A percentile compares a stretch with the other conserved stretches of the same genome.
phyloP scores from a whole-genome alignment of 179 eudicot genomes.

The Vitellaria paradoxa region DNA sequence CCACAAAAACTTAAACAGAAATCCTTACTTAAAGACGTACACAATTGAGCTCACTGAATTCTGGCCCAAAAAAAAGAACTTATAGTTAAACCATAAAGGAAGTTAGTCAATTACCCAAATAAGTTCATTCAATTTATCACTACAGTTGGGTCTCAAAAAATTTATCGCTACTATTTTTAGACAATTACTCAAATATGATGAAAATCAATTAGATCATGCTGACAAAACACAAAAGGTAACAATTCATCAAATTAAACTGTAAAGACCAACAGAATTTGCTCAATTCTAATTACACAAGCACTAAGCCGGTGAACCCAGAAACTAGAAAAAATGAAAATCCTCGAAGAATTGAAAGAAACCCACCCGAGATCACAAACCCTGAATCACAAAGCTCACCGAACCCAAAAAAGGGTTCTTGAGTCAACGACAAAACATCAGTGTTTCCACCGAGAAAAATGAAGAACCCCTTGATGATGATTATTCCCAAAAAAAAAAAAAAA shows the following conservation, averaged over 20 bases:
- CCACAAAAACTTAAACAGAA: too few species aligned
- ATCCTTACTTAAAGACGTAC: too few species aligned
- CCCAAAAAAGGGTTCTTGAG: not conserved
- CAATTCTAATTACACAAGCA: not conserved
- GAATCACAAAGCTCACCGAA: not conserved
- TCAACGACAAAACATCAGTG: not conserved
- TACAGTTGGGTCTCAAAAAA: too few species aligned
- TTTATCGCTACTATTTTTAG: too few species aligned
- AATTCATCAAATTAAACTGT: too few species aligned
- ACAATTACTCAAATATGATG: not conserved
- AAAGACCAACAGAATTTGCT: not conserved
- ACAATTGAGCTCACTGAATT: too few species aligned
- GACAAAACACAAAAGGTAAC: not conserved
- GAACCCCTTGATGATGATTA: not conserved
- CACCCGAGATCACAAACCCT: not conserved
- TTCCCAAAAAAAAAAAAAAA: too few species aligned
- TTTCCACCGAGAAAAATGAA: constrained; percentile 6
- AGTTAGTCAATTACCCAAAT: not conserved
- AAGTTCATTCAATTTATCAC: not conserved
- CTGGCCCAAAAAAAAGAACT: not conserved
- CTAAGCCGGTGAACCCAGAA: not conserved
- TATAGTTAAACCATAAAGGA: not conserved
- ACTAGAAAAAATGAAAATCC: not conserved
- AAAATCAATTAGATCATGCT: not conserved
- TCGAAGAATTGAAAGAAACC: not conserved